Base-by-base conservation (phyloP, 192 early-diverging fungal species). In the Diversispora eburnea region DNA sequence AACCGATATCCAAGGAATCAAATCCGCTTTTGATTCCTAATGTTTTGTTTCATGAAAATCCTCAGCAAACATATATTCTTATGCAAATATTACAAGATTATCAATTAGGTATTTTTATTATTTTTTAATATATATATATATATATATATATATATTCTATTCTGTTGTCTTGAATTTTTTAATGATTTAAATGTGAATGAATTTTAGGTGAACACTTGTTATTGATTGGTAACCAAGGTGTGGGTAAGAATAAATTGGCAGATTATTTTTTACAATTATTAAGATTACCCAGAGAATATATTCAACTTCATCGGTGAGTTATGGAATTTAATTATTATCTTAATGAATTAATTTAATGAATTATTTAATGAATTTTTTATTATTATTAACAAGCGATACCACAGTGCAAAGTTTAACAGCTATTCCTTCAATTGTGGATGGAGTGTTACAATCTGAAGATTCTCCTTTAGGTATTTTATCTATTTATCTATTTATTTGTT, bases 141-240 rank as follows among this genome's bases (percentile, higher is more conserved):
- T 71, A 3, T 47, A 54, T 8, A 1, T 17, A n/a, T 43, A 0
- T 41, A 19, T 4, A 2, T n/a, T 42, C 3, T 17, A 42, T 41
- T 7, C 4, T 12, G 9, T 33, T 13, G 0, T 33, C 15, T 39
- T 61, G 15, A 19, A 20, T 63, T 17, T 22, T 61, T 9, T 72
- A 52, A 3, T 45, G 15, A 7, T 49, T 47, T 20, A 46, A 2
- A 46, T 48, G 19, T 46, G 39, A 17, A 15, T 39, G 20, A 22
- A 56, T 72, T 70, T 54, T 61, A 70, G 87, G 92, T n/a, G 92
- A 94, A 57, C 91, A 94, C 72, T 79, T 94, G 51, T 77, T 94
- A 1, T 77, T 94, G 33, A 92, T 94, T 77, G 92, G 92, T 67
- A 94, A 94, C 70, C 92, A 94, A 70, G 92, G 92, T 64, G 84